Base-by-base conservation (phyloP, 1,284 basidiomycete genomes). In the Afroboletus lepidellus region DNA sequence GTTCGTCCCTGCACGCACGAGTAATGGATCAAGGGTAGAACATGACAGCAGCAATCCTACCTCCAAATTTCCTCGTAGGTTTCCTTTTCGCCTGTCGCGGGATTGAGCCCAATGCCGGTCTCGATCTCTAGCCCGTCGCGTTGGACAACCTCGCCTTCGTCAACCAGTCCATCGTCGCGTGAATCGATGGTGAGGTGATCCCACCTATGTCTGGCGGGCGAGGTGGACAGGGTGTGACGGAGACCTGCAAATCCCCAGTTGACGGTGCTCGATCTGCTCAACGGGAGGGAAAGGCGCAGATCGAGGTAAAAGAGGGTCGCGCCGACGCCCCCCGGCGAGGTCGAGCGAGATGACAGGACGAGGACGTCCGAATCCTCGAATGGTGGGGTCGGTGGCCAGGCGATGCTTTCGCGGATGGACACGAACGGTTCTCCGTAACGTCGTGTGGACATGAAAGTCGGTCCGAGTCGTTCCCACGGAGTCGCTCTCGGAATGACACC, bases 341-440 rank as follows among this genome's bases (percentile, higher is more conserved):
- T 65, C 5, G 60, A 53, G 6, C 65, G 64, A 29, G 62, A 64
- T 12, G 60, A 66, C 12, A 64, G 42, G 21, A 66, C 65, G 21
- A 68, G 62, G 24, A 68, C 64, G 12, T 62, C 59, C 6, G 61
- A 66, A 36, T 64, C 62, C 49, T 64, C 65, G 42, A 50, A 67
- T 23, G 55, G 25, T 5, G 57, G 49, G 12, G 51, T 38, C 4
- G 42, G 58, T 12, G 54, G 49, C 62, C 61, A 66, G n/a, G 64
- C 53, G 24, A 64, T 64, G 42, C 48, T 65, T 34, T 63, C 29
- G 15, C 66, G 62, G 3, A 13, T 44, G 8, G 62, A 66, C 41
- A 66, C 44, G 33, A 58, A 64, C 0, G 65, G 64, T 27, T 53
- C 23, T 16, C 57, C 64, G 30, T 57, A 45, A 9, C 20, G 36